Evolutionary conservation across 345 rosid genomes (phyloP).

Genomic region (Punica granatum): DNA sequence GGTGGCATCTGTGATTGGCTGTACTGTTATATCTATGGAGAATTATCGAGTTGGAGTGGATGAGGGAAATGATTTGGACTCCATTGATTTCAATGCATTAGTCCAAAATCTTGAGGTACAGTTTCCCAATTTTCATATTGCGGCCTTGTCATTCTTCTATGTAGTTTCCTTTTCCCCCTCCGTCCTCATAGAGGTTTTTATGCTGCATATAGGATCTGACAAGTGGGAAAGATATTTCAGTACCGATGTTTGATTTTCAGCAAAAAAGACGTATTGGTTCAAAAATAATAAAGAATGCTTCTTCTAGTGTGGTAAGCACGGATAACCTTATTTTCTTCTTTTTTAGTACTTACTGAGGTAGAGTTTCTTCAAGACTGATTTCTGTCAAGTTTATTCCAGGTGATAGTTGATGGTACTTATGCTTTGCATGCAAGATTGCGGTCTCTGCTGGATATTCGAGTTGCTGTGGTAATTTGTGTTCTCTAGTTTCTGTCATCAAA

Average conservation of each 20-base stretch:
- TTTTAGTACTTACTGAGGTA: not conserved
- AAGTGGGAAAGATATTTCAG: constrained; percentile 57
- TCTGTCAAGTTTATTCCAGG: constrained; percentile 32
- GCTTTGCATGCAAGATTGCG: constrained; percentile 91
- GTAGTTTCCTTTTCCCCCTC: not conserved
- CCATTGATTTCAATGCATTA: constrained; percentile 79
- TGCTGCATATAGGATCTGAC: constrained; percentile 55
- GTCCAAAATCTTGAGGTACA: constrained; percentile 64
- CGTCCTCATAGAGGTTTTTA: constrained; percentile 17
- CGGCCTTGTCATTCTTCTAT: not conserved
- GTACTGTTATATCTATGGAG: constrained; percentile 96
- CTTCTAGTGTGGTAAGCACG: constrained; percentile 71
- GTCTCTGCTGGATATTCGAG: constrained; percentile 95
- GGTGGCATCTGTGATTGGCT: constrained; percentile 95
- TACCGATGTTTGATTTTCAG: constrained; percentile 88
- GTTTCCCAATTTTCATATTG: not conserved
- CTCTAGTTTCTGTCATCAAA: not conserved
- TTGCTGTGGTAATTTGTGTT: constrained; percentile 73
- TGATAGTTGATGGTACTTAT: constrained; percentile 97
- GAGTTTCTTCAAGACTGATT: constrained; percentile 9
- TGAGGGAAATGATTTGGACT: constrained; percentile 79
- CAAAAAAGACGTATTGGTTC: constrained; percentile 59
- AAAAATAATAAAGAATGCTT: constrained; percentile 47
- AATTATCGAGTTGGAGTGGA: constrained; percentile 74
- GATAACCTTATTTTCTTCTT: not conserved